Evolutionary conservation across 163 green algal genomes (phyloP), one percentile per base, ranked within the genome.

Genomic region (Chlorella variabilis): DNA sequence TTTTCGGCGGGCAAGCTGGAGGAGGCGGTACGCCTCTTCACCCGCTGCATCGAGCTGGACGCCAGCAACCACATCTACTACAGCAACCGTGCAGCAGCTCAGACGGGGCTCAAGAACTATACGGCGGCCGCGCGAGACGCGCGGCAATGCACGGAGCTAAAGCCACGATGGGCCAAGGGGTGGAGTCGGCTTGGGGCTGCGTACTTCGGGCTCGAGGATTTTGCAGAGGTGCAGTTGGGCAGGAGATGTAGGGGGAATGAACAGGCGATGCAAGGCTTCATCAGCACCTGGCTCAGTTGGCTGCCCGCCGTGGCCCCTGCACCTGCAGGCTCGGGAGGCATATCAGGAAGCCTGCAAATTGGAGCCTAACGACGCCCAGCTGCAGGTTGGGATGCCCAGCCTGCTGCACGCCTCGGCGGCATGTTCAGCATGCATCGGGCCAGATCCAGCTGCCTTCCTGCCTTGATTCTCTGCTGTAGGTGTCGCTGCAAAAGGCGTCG

Each of bases 41-140:
- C 71, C 21, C 84, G 78, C 29, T 96, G 90, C 87, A 95, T 97
- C 36, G 86, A 96, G 73, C 85, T 97, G 27, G 92, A 97, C 69
- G 86, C 5, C 62, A 91, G 83, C 51, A 90, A 89, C 73, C 89
- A 94, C 81, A 83, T 95, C 9, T 96, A 92, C 76, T 93, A 77
- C 69, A 94, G 90, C 86, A 96, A 96, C 76, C 87, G 92, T 51
- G 91, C 91, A 9, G 92, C 91, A 27, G 86, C 91, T 0, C 77
- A 86, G 25, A 88, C 82, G 4, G 59, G 80, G 4, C 29, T 93
- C 51, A 74, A 85, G 11, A 36, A 78, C 25, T 95, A 86, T 70
- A 63, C 77, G 25, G 87, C 88, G 25, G 88, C 92, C 2, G 51
- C 90, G 25, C 45, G 20, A 23, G 92, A 96, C 75, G 92, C 88